Evolutionary conservation across 2,329 filamentous ascomycete genomes (phyloP).

Genomic region (Aspergillus felis): DNA sequence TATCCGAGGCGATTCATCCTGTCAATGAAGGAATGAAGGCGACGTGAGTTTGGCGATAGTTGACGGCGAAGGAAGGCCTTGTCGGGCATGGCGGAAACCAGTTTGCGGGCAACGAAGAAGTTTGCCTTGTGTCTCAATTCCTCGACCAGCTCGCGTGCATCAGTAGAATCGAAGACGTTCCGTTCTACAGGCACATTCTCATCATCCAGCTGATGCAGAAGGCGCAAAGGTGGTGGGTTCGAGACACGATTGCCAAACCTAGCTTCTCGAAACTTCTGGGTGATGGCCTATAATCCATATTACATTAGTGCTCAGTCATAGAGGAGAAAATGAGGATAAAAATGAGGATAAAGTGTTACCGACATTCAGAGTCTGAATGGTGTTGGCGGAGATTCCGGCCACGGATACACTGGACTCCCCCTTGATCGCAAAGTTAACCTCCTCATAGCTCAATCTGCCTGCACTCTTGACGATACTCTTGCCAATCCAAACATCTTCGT

Average conservation of each 20-base stretch:
- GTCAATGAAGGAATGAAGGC: slow-evolving; percentile 84
- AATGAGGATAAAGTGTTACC: slow-evolving; percentile 27
- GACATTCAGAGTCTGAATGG: slow-evolving; percentile 75
- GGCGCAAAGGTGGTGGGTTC: slow-evolving; percentile 77
- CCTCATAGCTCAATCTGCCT: slow-evolving; percentile 76
- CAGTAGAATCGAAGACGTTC: slow-evolving; percentile 90
- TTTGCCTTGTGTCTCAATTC: slow-evolving; percentile 95
- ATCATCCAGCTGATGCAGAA: slow-evolving; percentile 91
- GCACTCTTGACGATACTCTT: slow-evolving; percentile 90
- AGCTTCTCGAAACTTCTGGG: slow-evolving; percentile 84
- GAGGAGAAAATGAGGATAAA: background rate
- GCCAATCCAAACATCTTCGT: slow-evolving; percentile 89
- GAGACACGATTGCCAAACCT: slow-evolving; percentile 77
- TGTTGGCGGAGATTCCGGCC: slow-evolving; percentile 64
- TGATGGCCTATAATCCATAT: slow-evolving; percentile 55
- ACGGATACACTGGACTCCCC: slow-evolving; percentile 61
- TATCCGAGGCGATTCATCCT: slow-evolving; percentile 90
- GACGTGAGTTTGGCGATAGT: slow-evolving; percentile 76
- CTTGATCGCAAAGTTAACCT: slow-evolving; percentile 78
- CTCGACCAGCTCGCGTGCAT: slow-evolving; percentile 88
- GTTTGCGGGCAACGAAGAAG: slow-evolving; percentile 78
- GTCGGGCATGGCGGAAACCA: slow-evolving; percentile 74
- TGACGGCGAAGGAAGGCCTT: slow-evolving; percentile 91
- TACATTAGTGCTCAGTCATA: background rate
- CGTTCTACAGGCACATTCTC: slow-evolving; percentile 96